A percentile compares a stretch with the other conserved stretches of the same genome.
phyloP scores from a whole-genome alignment of 2,329 filamentous ascomycete genomes.

The Penicillium crustosum region DNA sequence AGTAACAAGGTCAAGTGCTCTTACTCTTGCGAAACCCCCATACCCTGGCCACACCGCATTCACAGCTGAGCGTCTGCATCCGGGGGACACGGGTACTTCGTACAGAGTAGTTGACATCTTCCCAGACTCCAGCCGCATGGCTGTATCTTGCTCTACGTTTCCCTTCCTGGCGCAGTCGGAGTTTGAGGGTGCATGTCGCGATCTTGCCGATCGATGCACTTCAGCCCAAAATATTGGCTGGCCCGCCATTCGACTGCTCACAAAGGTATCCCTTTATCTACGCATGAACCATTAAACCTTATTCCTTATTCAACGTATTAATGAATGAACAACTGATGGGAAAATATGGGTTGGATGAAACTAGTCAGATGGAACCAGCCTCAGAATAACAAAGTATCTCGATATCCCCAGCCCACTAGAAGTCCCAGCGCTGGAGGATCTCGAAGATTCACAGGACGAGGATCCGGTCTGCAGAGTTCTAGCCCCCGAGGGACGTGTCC shows the following conservation, averaged over 20 bases:
- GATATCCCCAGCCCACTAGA: constrained; percentile 3
- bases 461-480: constrained; percentile 12
- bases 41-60: constrained; percentile 1
- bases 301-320: neutral
- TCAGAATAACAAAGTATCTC: constrained; percentile 10
- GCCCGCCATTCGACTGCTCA: constrained; percentile 31
- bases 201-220: constrained; percentile 48
- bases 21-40: neutral
- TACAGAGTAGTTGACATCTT: constrained; percentile 1
- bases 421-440: neutral
- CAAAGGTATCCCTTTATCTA: constrained; percentile 27
- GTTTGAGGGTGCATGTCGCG: constrained; percentile 65
- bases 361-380: neutral
- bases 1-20: neutral
- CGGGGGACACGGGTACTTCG: constrained; percentile 1
- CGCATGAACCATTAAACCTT: constrained; percentile 8
- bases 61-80: constrained; percentile 7
- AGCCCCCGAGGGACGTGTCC: constrained; percentile 10
- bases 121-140: constrained; percentile 12
- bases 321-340: neutral
- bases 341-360: neutral
- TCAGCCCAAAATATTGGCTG: constrained; percentile 54
- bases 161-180: constrained; percentile 62
- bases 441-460: constrained; percentile 4
- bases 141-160: constrained; percentile 43